Evolutionary conservation across 2,329 filamentous ascomycete genomes (phyloP), one percentile per base, ranked within the genome.

Genomic region (Pseudocercospora musae): DNA sequence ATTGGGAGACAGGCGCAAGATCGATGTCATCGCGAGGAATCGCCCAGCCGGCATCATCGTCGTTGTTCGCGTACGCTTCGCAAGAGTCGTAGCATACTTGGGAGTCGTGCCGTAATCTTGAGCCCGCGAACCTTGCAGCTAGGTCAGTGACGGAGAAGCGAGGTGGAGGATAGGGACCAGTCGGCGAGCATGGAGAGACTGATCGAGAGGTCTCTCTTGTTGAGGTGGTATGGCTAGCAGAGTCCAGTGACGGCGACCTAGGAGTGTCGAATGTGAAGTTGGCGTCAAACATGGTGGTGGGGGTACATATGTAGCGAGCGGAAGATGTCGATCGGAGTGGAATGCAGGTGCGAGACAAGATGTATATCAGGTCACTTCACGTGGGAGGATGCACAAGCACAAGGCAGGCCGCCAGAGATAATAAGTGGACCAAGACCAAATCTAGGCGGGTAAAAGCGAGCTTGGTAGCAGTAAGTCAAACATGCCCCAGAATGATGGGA

Each of bases 81-180:
- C 72, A 75, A 6, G 71, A 61, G 56, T 75, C 71, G 66, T 74
- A 73, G 62, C 66, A 68, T 54, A 74, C 74, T 57, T 68, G 70
- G 15, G 73, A 64, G 25, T 72, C 69, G 13, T 62, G 63, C 21
- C 70, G 68, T 48, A 73, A 57, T 33, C 72, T 64, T 23, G 69
- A 68, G 37, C 55, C 66, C 20, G 68, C 69, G 50, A 75, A 68
- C 25, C 69, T 67, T 9, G 67, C 70, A 20, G 72, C 72, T 15
- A 75, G 68, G 54, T 75, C 72, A 40, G 71, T 72, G 42, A 75
- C 69, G 3, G 72, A 70, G 60, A 72, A 70, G 40, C 64, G 61
- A 53, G 66, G 66, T 46, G 64, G 49, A 29, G 69, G 70, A 58
- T 66, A 67, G 10, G 73, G 59, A 33, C 46, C 40, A 2, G 60